Evolutionary conservation across 176 grass and related monocot genomes (phyloP).

Genomic region (Saccharum spontaneum): DNA sequence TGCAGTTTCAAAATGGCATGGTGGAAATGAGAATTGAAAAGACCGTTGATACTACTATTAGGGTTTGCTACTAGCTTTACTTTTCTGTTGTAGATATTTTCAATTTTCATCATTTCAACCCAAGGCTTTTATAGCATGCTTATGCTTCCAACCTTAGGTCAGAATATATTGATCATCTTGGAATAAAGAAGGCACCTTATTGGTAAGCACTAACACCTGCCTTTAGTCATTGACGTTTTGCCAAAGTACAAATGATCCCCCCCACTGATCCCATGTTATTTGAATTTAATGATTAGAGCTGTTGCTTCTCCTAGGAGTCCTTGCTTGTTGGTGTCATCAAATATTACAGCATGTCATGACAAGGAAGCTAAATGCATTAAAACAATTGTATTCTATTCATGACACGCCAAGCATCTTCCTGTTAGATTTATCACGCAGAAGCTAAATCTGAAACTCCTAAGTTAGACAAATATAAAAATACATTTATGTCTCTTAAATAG

Average conservation of each 20-base stretch:
- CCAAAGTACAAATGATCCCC: neutral
- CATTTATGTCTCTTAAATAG: neutral
- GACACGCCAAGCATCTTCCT: neutral
- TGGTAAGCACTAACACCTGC: conserved; percentile 34
- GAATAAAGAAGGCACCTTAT: conserved; percentile 26
- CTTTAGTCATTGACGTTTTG: neutral
- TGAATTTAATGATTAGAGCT: neutral
- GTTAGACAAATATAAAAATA: neutral
- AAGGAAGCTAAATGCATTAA: too few species aligned
- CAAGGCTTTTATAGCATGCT: neutral
- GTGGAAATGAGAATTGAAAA: neutral
- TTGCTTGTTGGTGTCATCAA: neutral
- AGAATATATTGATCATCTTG: conserved; percentile 11
- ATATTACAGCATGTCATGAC: neutral
- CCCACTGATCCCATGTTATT: neutral
- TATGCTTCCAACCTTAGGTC: neutral
- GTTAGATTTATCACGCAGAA: neutral
- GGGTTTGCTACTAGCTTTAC: conserved; percentile 2
- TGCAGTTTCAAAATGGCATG: neutral
- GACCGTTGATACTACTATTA: neutral
- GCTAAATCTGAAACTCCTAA: neutral
- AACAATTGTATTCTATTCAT: neutral
- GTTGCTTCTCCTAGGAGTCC: neutral
- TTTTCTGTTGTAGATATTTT: conserved; percentile 33
- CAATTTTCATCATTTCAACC: conserved; percentile 5